Evolutionary conservation across 1,284 basidiomycete genomes (phyloP).

Genomic region (Fomitopsis pinicola): DNA sequence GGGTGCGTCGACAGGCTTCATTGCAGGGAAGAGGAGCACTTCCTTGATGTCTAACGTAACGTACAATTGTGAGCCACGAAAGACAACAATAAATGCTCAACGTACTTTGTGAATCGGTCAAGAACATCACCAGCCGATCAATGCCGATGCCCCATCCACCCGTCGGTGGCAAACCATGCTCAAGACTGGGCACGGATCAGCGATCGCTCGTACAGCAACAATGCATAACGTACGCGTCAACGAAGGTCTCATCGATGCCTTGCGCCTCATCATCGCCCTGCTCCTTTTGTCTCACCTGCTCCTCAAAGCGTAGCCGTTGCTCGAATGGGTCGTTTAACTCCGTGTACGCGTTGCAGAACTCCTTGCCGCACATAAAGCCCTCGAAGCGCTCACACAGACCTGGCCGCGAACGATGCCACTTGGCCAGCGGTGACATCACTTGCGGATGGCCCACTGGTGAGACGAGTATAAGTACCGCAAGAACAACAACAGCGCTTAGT

Average conservation of each 20-base stretch:
- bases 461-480: background rate
- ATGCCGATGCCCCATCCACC: constrained; percentile 96
- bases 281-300: constrained; percentile 93
- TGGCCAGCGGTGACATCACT: constrained; percentile 99
- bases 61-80: constrained; percentile 19
- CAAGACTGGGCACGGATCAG: constrained; percentile 53
- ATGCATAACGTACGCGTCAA: constrained; percentile 70
- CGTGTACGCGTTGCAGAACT: constrained; percentile 97
- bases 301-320: constrained; percentile 94
- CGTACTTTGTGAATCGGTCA: constrained; percentile 87
- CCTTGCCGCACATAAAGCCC: constrained; percentile 97
- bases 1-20: constrained; percentile 71
- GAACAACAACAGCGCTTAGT: background rate
- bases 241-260: constrained; percentile 92
- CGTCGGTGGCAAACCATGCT: constrained; percentile 96
- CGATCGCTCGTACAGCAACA: background rate
- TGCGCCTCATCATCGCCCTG: constrained; percentile 98
- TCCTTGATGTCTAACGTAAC: constrained; percentile 77
- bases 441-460: constrained; percentile 89
- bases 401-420: constrained; percentile 89
- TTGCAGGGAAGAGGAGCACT: constrained; percentile 85
- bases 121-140: constrained; percentile 94
- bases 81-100: constrained; percentile 17
- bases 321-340: constrained; percentile 99
- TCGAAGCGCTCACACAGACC: constrained; percentile 99